Evolutionary conservation across 108 stramenopile species (phyloP).

Genomic region (Fistulifera solaris): DNA sequence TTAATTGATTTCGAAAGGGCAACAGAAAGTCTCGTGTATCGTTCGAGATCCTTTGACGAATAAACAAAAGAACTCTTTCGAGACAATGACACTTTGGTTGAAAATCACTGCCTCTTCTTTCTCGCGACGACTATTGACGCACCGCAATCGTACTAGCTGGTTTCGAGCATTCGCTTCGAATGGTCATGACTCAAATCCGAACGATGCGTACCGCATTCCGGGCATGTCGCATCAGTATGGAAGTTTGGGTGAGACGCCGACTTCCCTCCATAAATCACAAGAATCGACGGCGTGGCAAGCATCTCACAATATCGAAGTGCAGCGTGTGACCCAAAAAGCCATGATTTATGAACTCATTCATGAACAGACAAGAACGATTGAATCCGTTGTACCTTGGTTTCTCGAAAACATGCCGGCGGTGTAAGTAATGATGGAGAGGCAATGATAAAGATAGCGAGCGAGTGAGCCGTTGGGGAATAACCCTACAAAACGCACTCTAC

Average conservation of each 20-base stretch:
- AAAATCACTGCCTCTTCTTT: too few relatives aligned
- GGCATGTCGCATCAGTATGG: conserved; percentile 5
- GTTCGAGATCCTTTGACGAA: too few relatives aligned
- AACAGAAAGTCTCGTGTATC: too few relatives aligned
- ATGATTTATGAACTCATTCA: conserved; percentile 73
- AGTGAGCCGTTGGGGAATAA: too few relatives aligned
- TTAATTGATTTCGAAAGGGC: too few relatives aligned
- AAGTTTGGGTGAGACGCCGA: not conserved
- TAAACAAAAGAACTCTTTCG: too few relatives aligned
- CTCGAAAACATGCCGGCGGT: conserved; percentile 85
- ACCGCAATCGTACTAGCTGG: too few relatives aligned
- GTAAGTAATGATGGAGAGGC: not conserved
- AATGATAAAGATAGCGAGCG: too few relatives aligned
- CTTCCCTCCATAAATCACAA: not conserved
- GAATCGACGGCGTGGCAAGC: conserved; percentile 52
- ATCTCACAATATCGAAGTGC: conserved; percentile 64
- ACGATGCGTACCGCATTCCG: not conserved
- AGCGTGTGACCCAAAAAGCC: conserved; percentile 62
- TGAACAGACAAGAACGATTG: conserved; percentile 53
- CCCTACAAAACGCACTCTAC: not conserved
- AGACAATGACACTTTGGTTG: too few relatives aligned
- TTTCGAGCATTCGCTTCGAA: too few relatives aligned
- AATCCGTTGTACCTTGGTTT: conserved; percentile 93
- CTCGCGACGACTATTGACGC: too few relatives aligned
- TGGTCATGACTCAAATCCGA: too few relatives aligned